A percentile compares a stretch with the other conserved stretches of the same genome.
phyloP scores from a whole-genome alignment of 805 yeast genomes.

The Kurtzmaniella fragi region DNA sequence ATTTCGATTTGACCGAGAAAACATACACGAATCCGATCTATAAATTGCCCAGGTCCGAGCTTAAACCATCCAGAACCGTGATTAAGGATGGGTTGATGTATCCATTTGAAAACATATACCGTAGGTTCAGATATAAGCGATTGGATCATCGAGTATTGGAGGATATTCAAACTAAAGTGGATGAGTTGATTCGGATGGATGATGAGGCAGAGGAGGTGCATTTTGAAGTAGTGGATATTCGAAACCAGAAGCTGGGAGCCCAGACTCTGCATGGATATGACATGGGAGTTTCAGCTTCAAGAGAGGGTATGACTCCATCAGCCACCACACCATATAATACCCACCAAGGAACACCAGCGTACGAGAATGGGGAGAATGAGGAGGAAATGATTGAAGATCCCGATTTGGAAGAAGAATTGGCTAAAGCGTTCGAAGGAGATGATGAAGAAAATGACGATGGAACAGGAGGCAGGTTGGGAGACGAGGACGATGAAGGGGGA shows the following conservation, averaged over 20 bases:
- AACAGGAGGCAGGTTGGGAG: slow-evolving; percentile 27
- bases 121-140: slow-evolving; percentile 66
- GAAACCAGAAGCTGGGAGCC: slow-evolving; percentile 22
- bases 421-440: slow-evolving; percentile 46
- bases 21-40: slow-evolving; percentile 37
- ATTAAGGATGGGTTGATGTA: slow-evolving; percentile 79
- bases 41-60: slow-evolving; percentile 30
- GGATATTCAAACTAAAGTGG: slow-evolving; percentile 72
- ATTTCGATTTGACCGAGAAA: slow-evolving; percentile 35
- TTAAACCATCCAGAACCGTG: slow-evolving; percentile 41
- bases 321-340: slow-evolving; percentile 7
- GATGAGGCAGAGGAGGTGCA: slow-evolving; percentile 77
- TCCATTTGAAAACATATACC: slow-evolving; percentile 67
- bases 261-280: slow-evolving; percentile 16
- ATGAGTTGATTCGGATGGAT: slow-evolving; percentile 68
- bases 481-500: slow-evolving; percentile 35
- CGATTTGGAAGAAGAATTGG: slow-evolving; percentile 52
- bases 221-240: slow-evolving; percentile 66
- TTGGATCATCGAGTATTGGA: slow-evolving; percentile 69
- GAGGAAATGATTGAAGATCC: slow-evolving; percentile 13
- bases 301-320: slow-evolving; percentile 11
- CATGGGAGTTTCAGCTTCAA: slow-evolving; percentile 14
- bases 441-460: slow-evolving; percentile 35
- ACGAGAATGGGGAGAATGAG: slow-evolving; percentile 1
- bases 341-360: slow-evolving; percentile 4